Conservation (phyloP, 1,139 yeast species). For the Barnettozyma hawaiiensis region DNA sequence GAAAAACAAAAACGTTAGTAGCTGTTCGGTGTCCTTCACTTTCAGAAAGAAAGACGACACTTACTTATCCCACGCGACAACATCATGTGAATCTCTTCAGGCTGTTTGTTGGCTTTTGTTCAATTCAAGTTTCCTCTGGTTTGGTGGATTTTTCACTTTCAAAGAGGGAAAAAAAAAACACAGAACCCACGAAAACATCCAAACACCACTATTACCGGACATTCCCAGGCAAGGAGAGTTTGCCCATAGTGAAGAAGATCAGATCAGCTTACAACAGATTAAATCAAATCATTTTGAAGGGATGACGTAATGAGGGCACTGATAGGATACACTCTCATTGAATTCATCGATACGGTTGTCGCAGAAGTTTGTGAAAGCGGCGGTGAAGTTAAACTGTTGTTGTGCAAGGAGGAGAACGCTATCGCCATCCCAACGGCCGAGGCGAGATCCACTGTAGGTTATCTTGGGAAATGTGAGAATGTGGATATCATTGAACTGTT, state of each 20-base stretch:
- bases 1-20: slow-evolving; percentile 4
- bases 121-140: too few relatives aligned
- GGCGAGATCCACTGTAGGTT: slow-evolving; percentile 10
- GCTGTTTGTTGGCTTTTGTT: too few relatives aligned
- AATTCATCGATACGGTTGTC: slow-evolving; percentile 6
- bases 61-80: slow-evolving; percentile 11
- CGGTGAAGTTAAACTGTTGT: not conserved
- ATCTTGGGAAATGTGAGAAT: slow-evolving; percentile 15
- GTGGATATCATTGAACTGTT: slow-evolving; percentile 27
- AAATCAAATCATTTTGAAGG: too few relatives aligned
- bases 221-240: too few relatives aligned
- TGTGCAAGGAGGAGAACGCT: slow-evolving; percentile 1
- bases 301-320: slow-evolving; percentile 1
- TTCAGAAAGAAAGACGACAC: too few relatives aligned
- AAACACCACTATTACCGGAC: slow-evolving; percentile 1
- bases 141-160: slow-evolving; percentile 1
- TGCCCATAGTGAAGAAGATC: too few relatives aligned
- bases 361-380: not conserved
- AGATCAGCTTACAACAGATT: too few relatives aligned
- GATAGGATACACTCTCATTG: not conserved
- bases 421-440: not conserved
- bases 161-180: slow-evolving; percentile 5
- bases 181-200: slow-evolving; percentile 6
- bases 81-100: too few relatives aligned
- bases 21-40: too few relatives aligned